Evolutionary conservation across 1,139 yeast species (phyloP).

Genomic region (Candida frijolesensis): DNA sequence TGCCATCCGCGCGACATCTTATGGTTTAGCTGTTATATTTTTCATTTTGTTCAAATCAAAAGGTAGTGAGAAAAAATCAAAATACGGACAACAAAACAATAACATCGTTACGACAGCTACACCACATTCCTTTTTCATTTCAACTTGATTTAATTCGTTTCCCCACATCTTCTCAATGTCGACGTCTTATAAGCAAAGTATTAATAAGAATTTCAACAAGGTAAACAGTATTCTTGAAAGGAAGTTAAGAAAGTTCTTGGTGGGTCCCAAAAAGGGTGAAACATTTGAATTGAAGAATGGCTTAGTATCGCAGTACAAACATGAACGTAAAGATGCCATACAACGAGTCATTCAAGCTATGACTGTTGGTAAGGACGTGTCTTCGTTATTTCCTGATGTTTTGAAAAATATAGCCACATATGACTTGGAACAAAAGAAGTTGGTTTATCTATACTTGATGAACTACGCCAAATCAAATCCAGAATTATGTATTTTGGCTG

Average conservation of each 20-base stretch:
- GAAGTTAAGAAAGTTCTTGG: slow-evolving; percentile 45
- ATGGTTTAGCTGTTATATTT: background rate
- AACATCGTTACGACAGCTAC: background rate
- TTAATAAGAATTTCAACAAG: slow-evolving; percentile 14
- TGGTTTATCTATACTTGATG: slow-evolving; percentile 93
- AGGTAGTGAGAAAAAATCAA: slow-evolving; percentile 1
- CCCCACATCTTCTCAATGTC: background rate
- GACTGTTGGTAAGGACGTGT: slow-evolving; percentile 99
- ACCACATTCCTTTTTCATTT: background rate
- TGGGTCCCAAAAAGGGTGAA: slow-evolving; percentile 65
- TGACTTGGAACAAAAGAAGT: slow-evolving; percentile 93
- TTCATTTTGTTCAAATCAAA: background rate
- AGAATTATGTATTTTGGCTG: slow-evolving; percentile 92
- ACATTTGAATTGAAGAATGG: slow-evolving; percentile 88
- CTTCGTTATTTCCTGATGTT: slow-evolving; percentile 92
- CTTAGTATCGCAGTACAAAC: slow-evolving; percentile 91
- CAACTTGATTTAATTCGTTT: background rate
- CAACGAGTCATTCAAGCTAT: slow-evolving; percentile 96
- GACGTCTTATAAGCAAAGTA: slow-evolving; percentile 3
- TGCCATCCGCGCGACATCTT: background rate
- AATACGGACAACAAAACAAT: slow-evolving; percentile 1
- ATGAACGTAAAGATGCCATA: slow-evolving; percentile 93
- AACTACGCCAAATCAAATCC: slow-evolving; percentile 97
- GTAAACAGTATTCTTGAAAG: slow-evolving; percentile 43
- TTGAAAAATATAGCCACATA: slow-evolving; percentile 95